A percentile compares a stretch with the other conserved stretches of the same genome.
These are phyloP conservation scores for Odonthalia washingtoniensis DNA, from an alignment of 31 red algal species.

Conservation along the genomic window DNA sequence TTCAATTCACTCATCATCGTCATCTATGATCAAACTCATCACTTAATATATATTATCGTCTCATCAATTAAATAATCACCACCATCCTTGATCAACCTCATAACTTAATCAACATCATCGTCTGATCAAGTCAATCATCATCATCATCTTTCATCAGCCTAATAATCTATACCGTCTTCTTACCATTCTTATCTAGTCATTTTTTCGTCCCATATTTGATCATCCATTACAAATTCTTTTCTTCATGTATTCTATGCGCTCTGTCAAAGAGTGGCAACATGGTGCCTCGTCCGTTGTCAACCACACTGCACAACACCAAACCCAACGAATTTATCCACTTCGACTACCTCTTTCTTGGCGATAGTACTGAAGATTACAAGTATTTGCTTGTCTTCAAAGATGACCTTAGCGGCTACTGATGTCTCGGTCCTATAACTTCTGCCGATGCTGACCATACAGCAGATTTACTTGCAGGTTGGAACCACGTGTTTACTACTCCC, in stretches of 20 bases:
- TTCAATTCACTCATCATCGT: too few species aligned
- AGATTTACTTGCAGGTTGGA: neutral
- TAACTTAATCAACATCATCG: too few species aligned
- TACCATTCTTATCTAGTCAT: too few species aligned
- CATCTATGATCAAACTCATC: too few species aligned
- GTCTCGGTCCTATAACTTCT: neutral
- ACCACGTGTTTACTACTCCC: neutral
- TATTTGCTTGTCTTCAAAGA: neutral
- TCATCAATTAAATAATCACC: too few species aligned
- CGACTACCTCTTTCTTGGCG: neutral
- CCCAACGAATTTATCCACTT: neutral
- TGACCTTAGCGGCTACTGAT: too few species aligned
- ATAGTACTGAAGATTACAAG: neutral
- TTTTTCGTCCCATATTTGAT: too few species aligned
- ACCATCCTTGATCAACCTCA: too few species aligned
- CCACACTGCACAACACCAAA: neutral
- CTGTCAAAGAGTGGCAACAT: neutral
- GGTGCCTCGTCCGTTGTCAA: neutral
- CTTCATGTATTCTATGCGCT: neutral
- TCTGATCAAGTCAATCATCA: too few species aligned
- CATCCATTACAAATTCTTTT: neutral
- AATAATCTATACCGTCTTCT: too few species aligned
- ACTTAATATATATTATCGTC: too few species aligned
- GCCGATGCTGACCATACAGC: neutral
- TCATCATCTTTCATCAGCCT: too few species aligned